Base-by-base conservation (phyloP, 169 alveolate genomes). In the Eimeria acervulina region DNA sequence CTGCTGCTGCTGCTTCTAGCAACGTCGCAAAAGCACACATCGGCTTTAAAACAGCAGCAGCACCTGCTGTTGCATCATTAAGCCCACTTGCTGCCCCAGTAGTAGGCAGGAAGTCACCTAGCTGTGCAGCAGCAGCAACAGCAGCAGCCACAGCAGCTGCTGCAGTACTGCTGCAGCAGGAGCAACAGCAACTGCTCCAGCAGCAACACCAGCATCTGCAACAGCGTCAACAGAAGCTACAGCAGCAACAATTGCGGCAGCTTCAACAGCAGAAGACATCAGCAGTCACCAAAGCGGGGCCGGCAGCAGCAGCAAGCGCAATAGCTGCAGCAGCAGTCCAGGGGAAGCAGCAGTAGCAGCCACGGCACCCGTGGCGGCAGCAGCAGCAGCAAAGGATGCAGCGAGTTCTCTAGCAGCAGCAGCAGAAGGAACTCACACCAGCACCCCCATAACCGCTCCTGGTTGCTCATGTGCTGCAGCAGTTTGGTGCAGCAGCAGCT, bases 261-360 rank as follows among this genome's bases (percentile, higher is more conserved):
- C 7, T 51, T 17, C 59, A 51, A 1, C 59, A 51, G 59, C 0
- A 51, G 21, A 51, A 51, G 59, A 1, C 59, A 51, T 10, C 59
- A 51, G 59, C 59, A 51, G 59, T 17, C 59, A 51, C 59, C 21
- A 12, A 12, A 10, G 59, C 15, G 59, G 59, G 21, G 15, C 59
- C 59, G 15, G 59, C 7, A 51, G 59, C 59, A 51, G 59, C 59
- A 51, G 59, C 7, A 10, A 51, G 15, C 59, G 59, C 80, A 68
- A 42, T 42, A 68, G 80, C 80, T 28, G 80, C 80, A 28, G 80
- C 80, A 68, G 42, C 38, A n/a, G 40, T 23, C 6, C 74, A 17
- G 17, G 17, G 26, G 80, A 8, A 68, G 80, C 80, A n/a, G 80
- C 80, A 68, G 80, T 42, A n/a, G 21, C 55, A 47, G 74, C 74